Evolutionary conservation across 75 land plant species (phyloP).

Genomic region (Sequoiadendron giganteum): DNA sequence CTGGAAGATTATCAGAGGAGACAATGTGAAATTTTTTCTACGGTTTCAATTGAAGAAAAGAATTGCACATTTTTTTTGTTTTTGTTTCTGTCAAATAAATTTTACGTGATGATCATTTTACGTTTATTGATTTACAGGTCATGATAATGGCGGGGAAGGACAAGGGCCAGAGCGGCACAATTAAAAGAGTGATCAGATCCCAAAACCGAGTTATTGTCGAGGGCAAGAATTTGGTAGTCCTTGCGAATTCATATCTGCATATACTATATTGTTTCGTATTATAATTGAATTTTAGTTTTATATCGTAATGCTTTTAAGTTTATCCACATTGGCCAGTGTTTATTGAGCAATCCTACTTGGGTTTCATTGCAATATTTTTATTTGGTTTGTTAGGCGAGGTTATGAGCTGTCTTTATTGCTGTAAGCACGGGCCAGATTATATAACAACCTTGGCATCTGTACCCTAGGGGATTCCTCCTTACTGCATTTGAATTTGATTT

Average conservation of each 20-base stretch:
- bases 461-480: no score
- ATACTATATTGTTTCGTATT: not conserved
- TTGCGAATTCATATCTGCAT: not conserved
- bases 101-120: not conserved
- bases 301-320: not conserved
- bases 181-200: conserved; percentile 77
- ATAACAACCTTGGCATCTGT: not conserved
- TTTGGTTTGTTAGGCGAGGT: not conserved
- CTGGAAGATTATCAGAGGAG: conserved; percentile 95
- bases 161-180: conserved; percentile 79
- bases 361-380: not conserved
- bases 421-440: not conserved
- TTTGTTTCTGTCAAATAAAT: not conserved
- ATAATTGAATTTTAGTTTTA: not conserved
- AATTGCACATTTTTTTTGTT: not conserved
- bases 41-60: not conserved
- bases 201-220: conserved; percentile 92
- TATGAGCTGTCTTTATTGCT: no score
- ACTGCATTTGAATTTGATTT: no score
- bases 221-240: conserved; percentile 89
- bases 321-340: not conserved
- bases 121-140: conserved; percentile 46
- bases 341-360: not conserved
- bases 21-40: conserved; percentile 48
- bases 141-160: conserved; percentile 97